These are phyloP conservation scores for Dothideomycetidae sp. DNA, from an alignment of 2,329 filamentous ascomycete species.

Conservation along the genomic window DNA sequence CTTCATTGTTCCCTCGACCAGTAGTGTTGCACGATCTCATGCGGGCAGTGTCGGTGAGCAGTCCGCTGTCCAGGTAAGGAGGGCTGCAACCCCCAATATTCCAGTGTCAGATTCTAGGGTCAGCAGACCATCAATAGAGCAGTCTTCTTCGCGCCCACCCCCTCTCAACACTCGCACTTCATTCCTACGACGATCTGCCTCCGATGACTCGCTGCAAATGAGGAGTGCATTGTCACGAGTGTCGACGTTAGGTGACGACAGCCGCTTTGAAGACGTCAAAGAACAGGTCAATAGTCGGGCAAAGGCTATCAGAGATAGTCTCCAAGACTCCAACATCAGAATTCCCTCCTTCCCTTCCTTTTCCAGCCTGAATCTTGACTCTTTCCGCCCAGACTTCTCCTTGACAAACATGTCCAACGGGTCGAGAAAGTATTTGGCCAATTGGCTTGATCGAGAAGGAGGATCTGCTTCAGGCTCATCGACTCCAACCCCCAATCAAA, in stretches of 20 bases:
- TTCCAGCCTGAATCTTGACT: constrained; percentile 23
- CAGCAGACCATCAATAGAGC: no score
- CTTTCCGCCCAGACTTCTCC: constrained; percentile 30
- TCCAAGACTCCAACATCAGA: constrained; percentile 69
- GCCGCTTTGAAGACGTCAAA: constrained; percentile 62
- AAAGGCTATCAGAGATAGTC: constrained; percentile 80
- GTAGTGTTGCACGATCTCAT: no score
- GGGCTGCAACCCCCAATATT: no score
- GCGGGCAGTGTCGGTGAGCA: no score
- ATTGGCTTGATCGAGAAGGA: constrained; percentile 1
- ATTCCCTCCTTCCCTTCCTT: constrained; percentile 37
- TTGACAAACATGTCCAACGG: constrained; percentile 3
- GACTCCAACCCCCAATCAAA: constrained; percentile 3
- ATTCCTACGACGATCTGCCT: constrained; percentile 46
- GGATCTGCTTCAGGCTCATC: background rate
- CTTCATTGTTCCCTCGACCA: no score
- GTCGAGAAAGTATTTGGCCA: background rate
- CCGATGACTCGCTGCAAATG: constrained; percentile 62
- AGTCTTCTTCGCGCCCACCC: background rate
- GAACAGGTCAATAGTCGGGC: constrained; percentile 79
- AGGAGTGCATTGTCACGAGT: constrained; percentile 61
- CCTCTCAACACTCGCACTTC: constrained; percentile 1
- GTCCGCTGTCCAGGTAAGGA: no score
- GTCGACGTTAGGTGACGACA: constrained; percentile 74
- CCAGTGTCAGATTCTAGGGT: no score